Evolutionary conservation across 2,329 filamentous ascomycete species (phyloP), one percentile per base, ranked within the genome.

Genomic region (Epichloe brachyelytri): DNA sequence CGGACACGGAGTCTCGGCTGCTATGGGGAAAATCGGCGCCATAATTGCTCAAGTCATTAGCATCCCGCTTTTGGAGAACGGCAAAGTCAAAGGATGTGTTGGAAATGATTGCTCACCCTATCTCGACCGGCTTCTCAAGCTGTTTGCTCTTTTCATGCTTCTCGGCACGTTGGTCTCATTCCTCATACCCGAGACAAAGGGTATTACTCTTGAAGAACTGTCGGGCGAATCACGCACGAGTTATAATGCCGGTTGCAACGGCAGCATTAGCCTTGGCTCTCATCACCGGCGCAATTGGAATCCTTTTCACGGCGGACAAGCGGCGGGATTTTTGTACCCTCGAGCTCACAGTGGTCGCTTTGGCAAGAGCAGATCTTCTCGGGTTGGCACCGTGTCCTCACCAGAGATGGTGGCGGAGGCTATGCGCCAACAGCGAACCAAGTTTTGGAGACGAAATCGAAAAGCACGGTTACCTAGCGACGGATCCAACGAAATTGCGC

Each of bases 81-180:
- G 80, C 26, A 70, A 76, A 0, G 66, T 71, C 0, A 67, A 70
- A 7, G 64, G 70, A 15, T 78, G 76, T 53, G 68, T 71, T 19
- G 75, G 76, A 0, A 72, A 66, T 1, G 60, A 60, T 7, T 78
- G 76, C 56, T 69, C 71, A 1, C 73, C 75, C 0, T 85, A 83
- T 77, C 74, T 90, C 50, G 77, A 86, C 63, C 80, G 84, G 51
- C 77, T 90, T 38, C 82, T 91, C 71, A 76, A 88, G 63, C 84
- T 89, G 38, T 89, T 87, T 65, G 84, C 85, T 0, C 72, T 88
- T 10, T 89, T 91, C 71, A 90, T 89, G 86, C 72, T 90, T 5
- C 75, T 77, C 48, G 87, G 87, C 37, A 77, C 79, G 45, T 66
- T 87, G 45, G 79, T 80, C 3, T 82, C 82, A 1, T 69, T 89